Base-by-base conservation (phyloP, 495 filamentous ascomycete genomes). In the Talaromyces trachyspermus region DNA sequence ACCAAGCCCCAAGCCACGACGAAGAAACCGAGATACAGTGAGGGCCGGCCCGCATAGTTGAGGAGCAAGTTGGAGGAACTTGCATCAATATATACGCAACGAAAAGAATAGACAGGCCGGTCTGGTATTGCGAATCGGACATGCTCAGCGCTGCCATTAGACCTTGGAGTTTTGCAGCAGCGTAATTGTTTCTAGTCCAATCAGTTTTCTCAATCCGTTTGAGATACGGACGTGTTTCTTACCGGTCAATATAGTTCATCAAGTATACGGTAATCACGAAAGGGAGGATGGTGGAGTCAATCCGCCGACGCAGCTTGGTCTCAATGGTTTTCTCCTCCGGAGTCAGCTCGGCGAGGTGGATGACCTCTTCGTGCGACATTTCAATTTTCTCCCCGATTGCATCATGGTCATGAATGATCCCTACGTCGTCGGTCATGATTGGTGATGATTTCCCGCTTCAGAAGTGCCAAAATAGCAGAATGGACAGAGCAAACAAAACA, bases 1-100 rank as follows among this genome's bases (percentile, higher is more conserved):
- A 76, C 65, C 38, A 75, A 30, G 5, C 70, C 79, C 77, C 78
- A 81, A 3, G 66, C 70, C 11, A 64, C 63, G 49, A 74, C 68
- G 56, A 74, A 81, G 50, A 66, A 68, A 12, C 69, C 69, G 14
- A 76, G 50, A 39, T 76, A 76, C 3, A 68, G 38, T 0, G 70
- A 70, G 0, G 73, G 73, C 3, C 64, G 60, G 19, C 71, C 75
- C 56, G 75, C 74, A 46, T 78, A 77, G 55, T 80, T 80, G 27
- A 82, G 66, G 20, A 80, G 55, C 36, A 80, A 49, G 52, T 82
- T 82, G n/a, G 76, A 80, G 0, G 79, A 5, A 81, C 76, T 55
- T 76, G 71, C 63, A 72, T 70, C 29, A 72, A 56, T 37, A 78
- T 70, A 40, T 77, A 79, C 8, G 61, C 75, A 24, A 78, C 74